These are phyloP conservation scores for Hypericum androsaemum DNA, from an alignment of 345 rosid genomes.

Conservation along the genomic window DNA sequence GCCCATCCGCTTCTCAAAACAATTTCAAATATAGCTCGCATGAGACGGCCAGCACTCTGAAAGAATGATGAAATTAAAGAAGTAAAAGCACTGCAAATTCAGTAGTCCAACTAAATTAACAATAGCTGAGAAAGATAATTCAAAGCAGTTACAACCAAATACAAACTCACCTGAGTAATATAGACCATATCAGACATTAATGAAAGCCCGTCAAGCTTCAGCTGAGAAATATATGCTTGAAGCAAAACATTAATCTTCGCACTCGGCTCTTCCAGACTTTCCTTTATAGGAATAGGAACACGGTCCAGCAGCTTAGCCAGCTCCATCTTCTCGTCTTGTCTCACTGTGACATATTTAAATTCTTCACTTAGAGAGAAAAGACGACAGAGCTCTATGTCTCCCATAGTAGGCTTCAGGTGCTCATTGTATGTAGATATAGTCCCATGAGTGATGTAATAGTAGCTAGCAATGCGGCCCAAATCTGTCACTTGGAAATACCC, in stretches of 20 bases:
- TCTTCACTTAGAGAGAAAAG: constrained; percentile 87
- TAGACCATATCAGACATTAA: constrained; percentile 89
- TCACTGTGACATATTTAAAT: constrained; percentile 85
- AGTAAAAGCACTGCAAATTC: background rate
- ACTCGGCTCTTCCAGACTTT: constrained; percentile 90
- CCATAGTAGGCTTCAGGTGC: constrained; percentile 96
- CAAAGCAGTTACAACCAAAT: background rate
- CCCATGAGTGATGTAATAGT: constrained; percentile 83
- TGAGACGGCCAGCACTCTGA: constrained; percentile 87
- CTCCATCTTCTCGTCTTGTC: constrained; percentile 99
- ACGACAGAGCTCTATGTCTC: constrained; percentile 83
- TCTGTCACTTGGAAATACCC: constrained; percentile 98
- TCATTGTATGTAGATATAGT: constrained; percentile 86
- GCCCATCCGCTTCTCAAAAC: constrained; percentile 95
- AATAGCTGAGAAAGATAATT: constrained; percentile 9
- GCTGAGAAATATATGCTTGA: constrained; percentile 90
- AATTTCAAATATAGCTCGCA: constrained; percentile 89
- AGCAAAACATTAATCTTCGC: constrained; percentile 91
- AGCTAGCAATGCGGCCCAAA: constrained; percentile 98
- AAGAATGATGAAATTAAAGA: constrained; percentile 9
- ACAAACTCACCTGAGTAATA: constrained; percentile 66
- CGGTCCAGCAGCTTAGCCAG: constrained; percentile 85
- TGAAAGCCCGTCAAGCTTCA: constrained; percentile 95
- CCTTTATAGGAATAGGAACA: constrained; percentile 94
- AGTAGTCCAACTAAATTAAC: background rate